Conservation (phyloP, 306 rosid genomes). For the Quercus robur region DNA sequence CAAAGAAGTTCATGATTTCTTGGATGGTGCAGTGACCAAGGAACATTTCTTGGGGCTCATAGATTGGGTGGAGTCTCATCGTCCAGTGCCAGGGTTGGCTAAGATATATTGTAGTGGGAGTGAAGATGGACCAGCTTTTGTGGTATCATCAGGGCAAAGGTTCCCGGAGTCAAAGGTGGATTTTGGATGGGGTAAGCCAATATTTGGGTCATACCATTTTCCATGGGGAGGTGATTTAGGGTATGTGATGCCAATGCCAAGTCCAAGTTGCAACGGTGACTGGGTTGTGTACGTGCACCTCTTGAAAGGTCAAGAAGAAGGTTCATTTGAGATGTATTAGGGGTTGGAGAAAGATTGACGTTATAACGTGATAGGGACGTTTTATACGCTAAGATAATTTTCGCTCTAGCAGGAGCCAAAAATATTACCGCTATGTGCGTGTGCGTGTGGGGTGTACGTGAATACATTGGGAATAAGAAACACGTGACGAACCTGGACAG, state of each 20-base stretch:
- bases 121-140: too few species aligned
- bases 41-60: constrained; percentile 70
- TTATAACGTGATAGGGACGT: too few species aligned
- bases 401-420: too few species aligned
- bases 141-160: too few species aligned
- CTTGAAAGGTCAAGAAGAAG: constrained; percentile 5
- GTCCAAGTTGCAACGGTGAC: constrained; percentile 55
- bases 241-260: constrained; percentile 87
- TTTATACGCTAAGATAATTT: too few species aligned
- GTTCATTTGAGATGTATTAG: too few species aligned
- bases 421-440: too few species aligned
- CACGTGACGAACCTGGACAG: constrained; percentile 21
- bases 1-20: constrained; percentile 34
- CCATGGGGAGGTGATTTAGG: constrained; percentile 77
- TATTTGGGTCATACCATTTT: constrained; percentile 74
- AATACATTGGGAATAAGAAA: too few species aligned
- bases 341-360: too few species aligned
- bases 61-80: constrained; percentile 64
- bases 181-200: constrained; percentile 75
- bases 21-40: constrained; percentile 26
- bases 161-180: constrained; percentile 28
- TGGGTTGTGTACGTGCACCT: constrained; percentile 90
- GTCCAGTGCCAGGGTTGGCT: too few species aligned
- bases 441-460: too few species aligned
- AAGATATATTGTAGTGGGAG: too few species aligned